A percentile compares a stretch with the other conserved stretches of the same genome.
phyloP scores from a whole-genome alignment of 495 filamentous ascomycete genomes.

The Xanthoparmelia taractica region DNA sequence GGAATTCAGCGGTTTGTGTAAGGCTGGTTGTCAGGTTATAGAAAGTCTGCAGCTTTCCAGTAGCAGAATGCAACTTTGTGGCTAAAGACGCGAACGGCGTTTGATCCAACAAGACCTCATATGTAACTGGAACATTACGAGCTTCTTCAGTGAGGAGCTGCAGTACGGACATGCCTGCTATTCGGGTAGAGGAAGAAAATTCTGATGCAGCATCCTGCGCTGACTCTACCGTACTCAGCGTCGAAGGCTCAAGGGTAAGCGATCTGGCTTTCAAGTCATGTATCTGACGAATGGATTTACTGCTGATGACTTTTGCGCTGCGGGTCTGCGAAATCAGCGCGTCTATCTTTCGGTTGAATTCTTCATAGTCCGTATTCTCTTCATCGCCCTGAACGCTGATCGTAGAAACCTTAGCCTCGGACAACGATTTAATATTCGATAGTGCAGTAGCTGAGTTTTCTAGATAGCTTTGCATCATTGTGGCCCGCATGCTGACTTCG shows the following conservation, averaged over 20 bases:
- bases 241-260: slow-evolving; percentile 61
- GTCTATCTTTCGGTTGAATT: slow-evolving; percentile 65
- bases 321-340: slow-evolving; percentile 64
- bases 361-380: slow-evolving; percentile 51
- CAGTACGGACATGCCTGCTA: slow-evolving; percentile 58
- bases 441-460: slow-evolving; percentile 69
- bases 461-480: slow-evolving; percentile 76
- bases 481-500: slow-evolving; percentile 61
- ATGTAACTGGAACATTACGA: slow-evolving; percentile 56
- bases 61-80: slow-evolving; percentile 57
- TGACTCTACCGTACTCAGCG: slow-evolving; percentile 45
- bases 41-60: slow-evolving; percentile 61
- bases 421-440: slow-evolving; percentile 50
- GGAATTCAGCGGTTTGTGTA: slow-evolving; percentile 76
- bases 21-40: slow-evolving; percentile 65
- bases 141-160: slow-evolving; percentile 64
- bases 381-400: slow-evolving; percentile 47
- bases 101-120: slow-evolving; percentile 54
- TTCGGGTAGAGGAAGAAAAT: slow-evolving; percentile 59
- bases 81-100: slow-evolving; percentile 59
- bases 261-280: slow-evolving; percentile 72
- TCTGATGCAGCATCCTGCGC: slow-evolving; percentile 57
- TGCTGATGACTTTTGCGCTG: slow-evolving; percentile 74
- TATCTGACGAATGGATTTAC: slow-evolving; percentile 68
- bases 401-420: slow-evolving; percentile 49